phyloP scores from a whole-genome alignment of 2,329 filamentous ascomycete species.

The Capronia coronata region DNA sequence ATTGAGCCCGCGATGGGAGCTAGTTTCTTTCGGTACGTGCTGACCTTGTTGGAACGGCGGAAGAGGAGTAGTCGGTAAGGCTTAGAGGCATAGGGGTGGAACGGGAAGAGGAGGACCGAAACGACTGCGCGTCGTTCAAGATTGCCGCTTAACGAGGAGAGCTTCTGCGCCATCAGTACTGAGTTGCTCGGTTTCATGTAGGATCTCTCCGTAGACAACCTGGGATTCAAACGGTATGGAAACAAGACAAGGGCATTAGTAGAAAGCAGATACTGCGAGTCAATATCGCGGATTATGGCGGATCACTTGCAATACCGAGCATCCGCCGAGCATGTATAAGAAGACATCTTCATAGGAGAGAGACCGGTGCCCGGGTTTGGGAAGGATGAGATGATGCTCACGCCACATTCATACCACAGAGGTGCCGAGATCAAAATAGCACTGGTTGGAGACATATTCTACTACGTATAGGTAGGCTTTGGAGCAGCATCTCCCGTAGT shows the following conservation, averaged over 20 bases:
- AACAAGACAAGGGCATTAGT: no score
- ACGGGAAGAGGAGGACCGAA: slow-evolving; percentile 41
- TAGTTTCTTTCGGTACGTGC: slow-evolving; percentile 55
- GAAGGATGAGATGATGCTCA: neutral
- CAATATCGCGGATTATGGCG: neutral
- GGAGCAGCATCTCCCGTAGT: no score
- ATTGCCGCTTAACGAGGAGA: neutral
- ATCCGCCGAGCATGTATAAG: neutral
- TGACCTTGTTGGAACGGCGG: slow-evolving; percentile 53
- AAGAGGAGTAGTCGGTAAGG: slow-evolving; percentile 53
- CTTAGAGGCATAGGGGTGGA: slow-evolving; percentile 20
- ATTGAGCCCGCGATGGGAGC: slow-evolving; percentile 59
- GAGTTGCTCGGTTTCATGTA: neutral
- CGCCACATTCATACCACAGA: no score
- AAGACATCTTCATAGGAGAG: neutral
- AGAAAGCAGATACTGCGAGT: no score
- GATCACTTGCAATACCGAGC: neutral
- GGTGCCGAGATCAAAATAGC: no score
- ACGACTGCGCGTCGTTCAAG: slow-evolving; percentile 34
- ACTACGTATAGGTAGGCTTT: no score
- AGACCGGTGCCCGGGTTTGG: no score
- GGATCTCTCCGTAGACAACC: neutral
- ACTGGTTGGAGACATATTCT: no score
- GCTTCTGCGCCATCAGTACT: slow-evolving; percentile 4
- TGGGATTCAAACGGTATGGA: no score